Percentiles rank a stretch among this genome's conserved stretches.
phyloP scores from a whole-genome alignment of 768 basidiomycete species.

The Zangia roseola region DNA sequence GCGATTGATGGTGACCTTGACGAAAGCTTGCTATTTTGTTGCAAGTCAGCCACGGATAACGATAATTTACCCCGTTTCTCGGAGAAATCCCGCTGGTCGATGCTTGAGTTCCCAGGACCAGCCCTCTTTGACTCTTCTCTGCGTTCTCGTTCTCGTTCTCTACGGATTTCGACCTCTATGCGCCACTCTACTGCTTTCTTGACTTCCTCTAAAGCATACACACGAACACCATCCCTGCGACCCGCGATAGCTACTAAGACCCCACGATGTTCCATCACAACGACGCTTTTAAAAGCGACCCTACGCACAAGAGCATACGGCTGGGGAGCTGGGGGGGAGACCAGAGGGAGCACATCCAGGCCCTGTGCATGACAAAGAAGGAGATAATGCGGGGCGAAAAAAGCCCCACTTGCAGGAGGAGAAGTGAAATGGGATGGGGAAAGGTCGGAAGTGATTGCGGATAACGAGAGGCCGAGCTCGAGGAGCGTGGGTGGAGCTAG shows the following conservation, averaged over 20 bases:
- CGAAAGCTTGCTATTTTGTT: constrained; percentile 18
- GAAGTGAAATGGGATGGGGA: constrained; percentile 76
- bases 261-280: constrained; percentile 90
- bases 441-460: constrained; percentile 63
- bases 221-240: constrained; percentile 80
- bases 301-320: constrained; percentile 83
- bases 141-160: constrained; percentile 71
- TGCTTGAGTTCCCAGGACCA: constrained; percentile 35
- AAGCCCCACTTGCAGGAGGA: constrained; percentile 76
- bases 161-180: constrained; percentile 72
- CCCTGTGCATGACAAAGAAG: constrained; percentile 85
- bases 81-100: constrained; percentile 39
- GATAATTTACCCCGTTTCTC: constrained; percentile 51
- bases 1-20: constrained; percentile 23
- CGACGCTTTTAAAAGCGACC: constrained; percentile 82
- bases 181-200: constrained; percentile 87
- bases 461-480: constrained; percentile 74
- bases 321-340: constrained; percentile 68
- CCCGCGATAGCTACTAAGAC: constrained; percentile 91
- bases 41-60: constrained; percentile 38
- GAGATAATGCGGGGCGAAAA: constrained; percentile 77
- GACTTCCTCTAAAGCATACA: constrained; percentile 85
- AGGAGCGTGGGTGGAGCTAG: constrained; percentile 68
- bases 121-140: constrained; percentile 64
- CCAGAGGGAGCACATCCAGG: constrained; percentile 78